These are phyloP conservation scores for Dendrobium catenatum DNA, from an alignment of 106 monocot species.

Conservation along the genomic window DNA sequence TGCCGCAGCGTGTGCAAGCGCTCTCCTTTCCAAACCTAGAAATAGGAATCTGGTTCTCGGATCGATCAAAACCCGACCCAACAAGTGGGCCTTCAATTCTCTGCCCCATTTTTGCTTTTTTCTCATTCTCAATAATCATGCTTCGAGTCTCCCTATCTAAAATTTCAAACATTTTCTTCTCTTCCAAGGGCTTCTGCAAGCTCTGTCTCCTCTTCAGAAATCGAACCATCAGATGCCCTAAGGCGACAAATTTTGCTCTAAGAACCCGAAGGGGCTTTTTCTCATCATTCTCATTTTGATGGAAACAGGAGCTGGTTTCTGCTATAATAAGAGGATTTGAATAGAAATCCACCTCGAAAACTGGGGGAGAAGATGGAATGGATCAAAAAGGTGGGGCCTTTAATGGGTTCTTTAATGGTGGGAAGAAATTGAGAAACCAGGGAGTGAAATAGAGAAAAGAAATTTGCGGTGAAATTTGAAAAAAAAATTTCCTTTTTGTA, in stretches of 20 bases:
- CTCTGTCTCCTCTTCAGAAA: conserved; percentile 22
- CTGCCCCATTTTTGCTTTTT: background rate
- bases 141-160: conserved; percentile 23
- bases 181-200: conserved; percentile 6
- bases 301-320: too few species aligned
- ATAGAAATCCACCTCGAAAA: too few species aligned
- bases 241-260: background rate
- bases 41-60: background rate
- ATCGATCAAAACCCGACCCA: conserved; percentile 28
- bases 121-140: conserved; percentile 14
- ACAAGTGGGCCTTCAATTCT: conserved; percentile 19
- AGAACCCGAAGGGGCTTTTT: too few species aligned
- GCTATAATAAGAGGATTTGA: too few species aligned
- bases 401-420: too few species aligned
- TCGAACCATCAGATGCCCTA: conserved; percentile 31
- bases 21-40: conserved; percentile 27
- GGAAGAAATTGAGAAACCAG: too few species aligned
- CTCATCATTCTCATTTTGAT: too few species aligned
- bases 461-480: too few species aligned
- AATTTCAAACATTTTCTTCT: conserved; percentile 8
- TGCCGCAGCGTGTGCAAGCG: background rate
- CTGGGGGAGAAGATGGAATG: too few species aligned
- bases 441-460: too few species aligned
- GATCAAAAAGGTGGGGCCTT: too few species aligned
- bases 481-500: too few species aligned